Evolutionary conservation across 2,329 filamentous ascomycete species (phyloP).

Genomic region (Salinomyces thailandicus): DNA sequence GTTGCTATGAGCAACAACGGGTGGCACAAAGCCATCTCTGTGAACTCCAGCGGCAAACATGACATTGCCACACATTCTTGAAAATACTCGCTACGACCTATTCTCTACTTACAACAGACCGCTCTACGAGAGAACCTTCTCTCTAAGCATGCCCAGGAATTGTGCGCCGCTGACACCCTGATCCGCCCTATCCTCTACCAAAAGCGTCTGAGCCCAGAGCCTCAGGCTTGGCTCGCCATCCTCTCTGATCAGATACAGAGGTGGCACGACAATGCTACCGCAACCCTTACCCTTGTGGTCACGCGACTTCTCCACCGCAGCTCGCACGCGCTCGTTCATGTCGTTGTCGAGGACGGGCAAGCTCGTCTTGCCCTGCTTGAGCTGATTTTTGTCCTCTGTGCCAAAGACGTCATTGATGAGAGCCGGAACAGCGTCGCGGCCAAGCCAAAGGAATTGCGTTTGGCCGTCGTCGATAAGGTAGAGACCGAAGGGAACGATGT

Average conservation of each 20-base stretch:
- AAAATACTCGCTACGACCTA: too few relatives aligned
- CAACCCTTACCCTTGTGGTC: constrained; percentile 80
- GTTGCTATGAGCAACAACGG: too few relatives aligned
- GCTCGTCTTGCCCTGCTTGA: constrained; percentile 83
- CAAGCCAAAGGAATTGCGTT: constrained; percentile 95
- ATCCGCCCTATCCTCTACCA: constrained; percentile 91
- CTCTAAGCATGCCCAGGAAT: constrained; percentile 82
- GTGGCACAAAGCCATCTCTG: too few relatives aligned
- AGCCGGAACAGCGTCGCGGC: constrained; percentile 83
- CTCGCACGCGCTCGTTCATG: constrained; percentile 88
- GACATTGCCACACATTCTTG: too few relatives aligned
- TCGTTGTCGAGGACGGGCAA: constrained; percentile 86
- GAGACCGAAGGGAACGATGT: constrained; percentile 77
- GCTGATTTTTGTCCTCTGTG: constrained; percentile 65
- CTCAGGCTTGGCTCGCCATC: constrained; percentile 92
- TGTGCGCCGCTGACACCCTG: constrained; percentile 87
- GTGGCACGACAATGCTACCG: constrained; percentile 84
- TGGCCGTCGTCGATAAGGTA: constrained; percentile 97
- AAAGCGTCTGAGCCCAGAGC: constrained; percentile 89
- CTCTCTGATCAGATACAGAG: constrained; percentile 86
- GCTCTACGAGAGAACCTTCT: constrained; percentile 62
- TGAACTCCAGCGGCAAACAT: too few relatives aligned
- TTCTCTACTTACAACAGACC: too few relatives aligned
- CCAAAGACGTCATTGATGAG: constrained; percentile 86
- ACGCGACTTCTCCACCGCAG: constrained; percentile 82